Evolutionary conservation across 2,329 filamentous ascomycete genomes (phyloP).

Genomic region (Ceratocystis variospora): DNA sequence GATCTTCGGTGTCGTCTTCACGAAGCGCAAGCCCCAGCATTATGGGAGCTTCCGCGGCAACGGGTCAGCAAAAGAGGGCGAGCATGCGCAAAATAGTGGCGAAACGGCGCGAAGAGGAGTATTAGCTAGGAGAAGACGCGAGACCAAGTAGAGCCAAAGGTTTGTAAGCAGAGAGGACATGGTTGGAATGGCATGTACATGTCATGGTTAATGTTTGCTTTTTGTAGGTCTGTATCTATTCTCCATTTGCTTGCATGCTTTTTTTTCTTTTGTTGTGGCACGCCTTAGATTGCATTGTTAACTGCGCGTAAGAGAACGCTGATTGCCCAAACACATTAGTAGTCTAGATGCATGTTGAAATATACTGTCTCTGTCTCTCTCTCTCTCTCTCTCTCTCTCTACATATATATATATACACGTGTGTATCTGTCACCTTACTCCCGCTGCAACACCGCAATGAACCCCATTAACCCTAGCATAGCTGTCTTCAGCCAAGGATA

Average conservation of each 20-base stretch:
- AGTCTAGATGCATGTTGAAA: background rate
- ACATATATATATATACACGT: too few relatives aligned
- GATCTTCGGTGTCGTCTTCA: background rate
- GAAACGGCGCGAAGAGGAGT: slow-evolving; percentile 9
- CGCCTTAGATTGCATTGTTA: background rate
- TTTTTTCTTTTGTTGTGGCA: background rate
- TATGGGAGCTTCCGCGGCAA: background rate
- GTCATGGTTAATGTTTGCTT: background rate
- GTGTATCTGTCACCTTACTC: slow-evolving; percentile 41
- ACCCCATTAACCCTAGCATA: slow-evolving; percentile 86
- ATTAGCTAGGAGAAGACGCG: background rate
- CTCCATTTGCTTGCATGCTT: background rate
- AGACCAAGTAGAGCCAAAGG: background rate
- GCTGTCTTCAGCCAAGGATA: slow-evolving; percentile 95
- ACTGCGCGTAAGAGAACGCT: background rate
- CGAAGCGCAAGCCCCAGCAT: slow-evolving; percentile 8
- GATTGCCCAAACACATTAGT: background rate
- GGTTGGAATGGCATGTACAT: background rate
- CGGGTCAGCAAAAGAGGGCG: slow-evolving; percentile 6
- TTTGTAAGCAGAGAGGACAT: background rate
- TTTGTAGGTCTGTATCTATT: background rate
- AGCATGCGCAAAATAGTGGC: slow-evolving; percentile 10
- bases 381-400: background rate
- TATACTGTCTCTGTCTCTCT: background rate
- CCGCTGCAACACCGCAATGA: slow-evolving; percentile 81